Evolutionary conservation across 805 yeast species (phyloP).

Genomic region (Starmerella scarabaei): DNA sequence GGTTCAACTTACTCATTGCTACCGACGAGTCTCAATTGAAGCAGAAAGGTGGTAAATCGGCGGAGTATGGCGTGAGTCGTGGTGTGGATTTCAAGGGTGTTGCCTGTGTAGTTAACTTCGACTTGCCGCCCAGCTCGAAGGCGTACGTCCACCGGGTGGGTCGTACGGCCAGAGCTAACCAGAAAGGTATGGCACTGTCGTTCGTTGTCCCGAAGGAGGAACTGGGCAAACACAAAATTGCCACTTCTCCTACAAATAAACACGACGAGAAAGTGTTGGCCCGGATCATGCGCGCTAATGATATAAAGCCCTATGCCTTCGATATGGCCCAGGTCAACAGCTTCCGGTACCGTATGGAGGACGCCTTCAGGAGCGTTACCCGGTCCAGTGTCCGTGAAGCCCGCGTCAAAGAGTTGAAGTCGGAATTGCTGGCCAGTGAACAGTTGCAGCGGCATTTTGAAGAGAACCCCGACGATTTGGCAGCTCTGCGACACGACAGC

Average conservation of each 20-base stretch:
- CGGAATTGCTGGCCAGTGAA: constrained; percentile 76
- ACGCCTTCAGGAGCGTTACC: constrained; percentile 92
- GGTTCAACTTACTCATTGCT: constrained; percentile 77
- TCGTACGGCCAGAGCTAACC: constrained; percentile 95
- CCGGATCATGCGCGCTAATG: constrained; percentile 65
- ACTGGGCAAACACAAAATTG: constrained; percentile 78
- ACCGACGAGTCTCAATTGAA: constrained; percentile 71
- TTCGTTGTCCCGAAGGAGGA: constrained; percentile 76
- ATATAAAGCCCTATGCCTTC: constrained; percentile 72
- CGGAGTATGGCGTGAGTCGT: constrained; percentile 85
- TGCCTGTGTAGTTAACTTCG: constrained; percentile 92
- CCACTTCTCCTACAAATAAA: constrained; percentile 55
- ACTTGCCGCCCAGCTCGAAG: constrained; percentile 77
- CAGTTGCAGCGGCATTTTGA: constrained; percentile 88
- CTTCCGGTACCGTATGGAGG: constrained; percentile 92
- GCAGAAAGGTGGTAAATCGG: constrained; percentile 17
- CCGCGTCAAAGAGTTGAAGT: constrained; percentile 72
- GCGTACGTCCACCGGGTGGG: constrained; percentile 90
- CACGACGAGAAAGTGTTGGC: constrained; percentile 76
- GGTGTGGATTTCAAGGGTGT: constrained; percentile 95
- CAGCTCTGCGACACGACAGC: constrained; percentile 79
- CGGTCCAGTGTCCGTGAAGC: constrained; percentile 85
- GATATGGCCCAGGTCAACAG: constrained; percentile 88
- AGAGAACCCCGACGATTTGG: constrained; percentile 91
- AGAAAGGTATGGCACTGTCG: constrained; percentile 85